Evolutionary conservation across 169 alveolate species (phyloP).

Genomic region (Perkinsus olseni): DNA sequence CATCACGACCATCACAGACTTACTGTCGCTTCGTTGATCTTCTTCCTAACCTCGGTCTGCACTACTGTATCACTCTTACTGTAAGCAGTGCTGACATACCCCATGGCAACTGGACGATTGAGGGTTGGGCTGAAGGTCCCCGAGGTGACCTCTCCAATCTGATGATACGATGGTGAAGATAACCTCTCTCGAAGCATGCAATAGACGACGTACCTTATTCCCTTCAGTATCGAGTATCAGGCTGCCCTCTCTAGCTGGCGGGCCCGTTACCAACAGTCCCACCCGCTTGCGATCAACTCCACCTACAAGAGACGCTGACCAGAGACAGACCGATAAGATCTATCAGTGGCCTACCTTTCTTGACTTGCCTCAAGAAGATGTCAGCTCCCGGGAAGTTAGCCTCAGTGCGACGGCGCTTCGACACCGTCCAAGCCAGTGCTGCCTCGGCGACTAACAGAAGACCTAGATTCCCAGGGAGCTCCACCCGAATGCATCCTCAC

Average conservation of each 20-base stretch:
- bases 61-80: slow-evolving; percentile 20
- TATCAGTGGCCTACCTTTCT: background rate
- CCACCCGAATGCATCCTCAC: slow-evolving; percentile 18
- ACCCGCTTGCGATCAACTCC: background rate
- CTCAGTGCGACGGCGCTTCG: slow-evolving; percentile 33
- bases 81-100: slow-evolving; percentile 34
- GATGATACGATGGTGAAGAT: background rate
- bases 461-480: background rate
- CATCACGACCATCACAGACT: background rate
- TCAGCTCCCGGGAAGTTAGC: slow-evolving; percentile 20
- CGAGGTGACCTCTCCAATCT: slow-evolving; percentile 56
- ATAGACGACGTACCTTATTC: background rate
- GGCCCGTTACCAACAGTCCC: slow-evolving; percentile 24
- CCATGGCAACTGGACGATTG: slow-evolving; percentile 54
- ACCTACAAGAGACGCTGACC: background rate
- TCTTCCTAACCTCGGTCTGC: slow-evolving; percentile 30
- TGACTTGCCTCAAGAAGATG: background rate
- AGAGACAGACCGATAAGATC: background rate
- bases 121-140: slow-evolving; percentile 60
- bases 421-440: slow-evolving; percentile 57
- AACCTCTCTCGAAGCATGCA: background rate
- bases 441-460: slow-evolving; percentile 42
- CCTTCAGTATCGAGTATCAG: slow-evolving; percentile 14
- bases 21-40: slow-evolving; percentile 32
- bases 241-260: slow-evolving; percentile 45